Conservation (phyloP, 2,329 filamentous ascomycete species). For the Calonectria pseudoreteaudii region DNA sequence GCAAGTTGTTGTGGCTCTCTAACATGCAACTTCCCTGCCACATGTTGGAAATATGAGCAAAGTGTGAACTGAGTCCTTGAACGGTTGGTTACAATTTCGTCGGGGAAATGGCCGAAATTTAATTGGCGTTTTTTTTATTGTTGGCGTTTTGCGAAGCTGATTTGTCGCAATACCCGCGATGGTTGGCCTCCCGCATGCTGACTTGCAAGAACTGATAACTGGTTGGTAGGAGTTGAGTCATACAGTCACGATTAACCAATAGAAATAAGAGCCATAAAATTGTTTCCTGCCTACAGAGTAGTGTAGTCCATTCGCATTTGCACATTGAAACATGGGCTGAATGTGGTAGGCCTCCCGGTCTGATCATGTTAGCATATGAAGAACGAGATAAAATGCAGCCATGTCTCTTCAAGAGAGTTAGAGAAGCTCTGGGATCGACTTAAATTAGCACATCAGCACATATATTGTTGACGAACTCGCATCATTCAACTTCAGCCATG, state of each 20-base stretch:
- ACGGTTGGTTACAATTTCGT: no score
- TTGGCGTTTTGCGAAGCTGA: neutral
- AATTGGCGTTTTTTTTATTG: neutral
- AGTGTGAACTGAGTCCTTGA: no score
- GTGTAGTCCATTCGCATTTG: neutral
- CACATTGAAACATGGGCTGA: neutral
- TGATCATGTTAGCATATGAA: neutral
- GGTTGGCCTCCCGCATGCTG: constrained; percentile 38
- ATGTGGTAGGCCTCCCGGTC: neutral
- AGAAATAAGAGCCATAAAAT: constrained; percentile 26
- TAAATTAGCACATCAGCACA: neutral
- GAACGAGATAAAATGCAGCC: neutral
- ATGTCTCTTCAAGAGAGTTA: neutral
- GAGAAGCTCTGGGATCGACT: fast-evolving
- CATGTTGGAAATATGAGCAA: neutral
- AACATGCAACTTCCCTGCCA: no score
- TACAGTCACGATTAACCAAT: neutral
- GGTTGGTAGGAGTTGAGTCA: constrained; percentile 18
- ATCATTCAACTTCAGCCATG: neutral
- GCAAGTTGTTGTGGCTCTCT: no score
- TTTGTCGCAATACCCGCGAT: constrained; percentile 29
- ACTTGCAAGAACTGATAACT: constrained; percentile 4
- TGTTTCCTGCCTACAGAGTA: neutral
- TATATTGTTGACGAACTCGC: neutral
- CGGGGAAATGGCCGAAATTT: neutral